These are phyloP conservation scores for Rhexocercosporidium sp. DNA, from an alignment of 2,329 filamentous ascomycete species.

Conservation along the genomic window DNA sequence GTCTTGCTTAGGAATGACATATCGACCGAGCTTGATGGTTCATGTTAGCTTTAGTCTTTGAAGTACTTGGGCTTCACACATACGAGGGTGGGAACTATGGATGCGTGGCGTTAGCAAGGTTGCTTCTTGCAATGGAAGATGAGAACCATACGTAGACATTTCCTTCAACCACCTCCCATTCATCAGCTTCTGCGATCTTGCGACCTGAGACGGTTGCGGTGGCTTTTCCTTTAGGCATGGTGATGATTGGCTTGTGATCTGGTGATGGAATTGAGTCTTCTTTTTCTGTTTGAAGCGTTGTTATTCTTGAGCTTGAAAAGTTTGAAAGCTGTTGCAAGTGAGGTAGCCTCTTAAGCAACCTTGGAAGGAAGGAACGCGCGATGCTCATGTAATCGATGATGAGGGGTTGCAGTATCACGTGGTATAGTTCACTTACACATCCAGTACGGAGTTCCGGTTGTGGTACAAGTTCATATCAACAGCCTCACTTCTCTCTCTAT, in stretches of 20 bases:
- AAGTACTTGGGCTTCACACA: constrained; percentile 19
- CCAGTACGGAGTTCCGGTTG: neutral
- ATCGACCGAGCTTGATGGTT: constrained; percentile 44
- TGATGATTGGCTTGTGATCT: constrained; percentile 31
- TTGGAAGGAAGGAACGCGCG: neutral
- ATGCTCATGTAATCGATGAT: constrained; percentile 14
- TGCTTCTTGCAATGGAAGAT: constrained; percentile 3
- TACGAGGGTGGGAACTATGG: constrained; percentile 45
- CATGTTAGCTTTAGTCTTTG: neutral
- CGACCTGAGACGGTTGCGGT: constrained; percentile 40
- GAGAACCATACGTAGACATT: constrained; percentile 51
- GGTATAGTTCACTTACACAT: neutral
- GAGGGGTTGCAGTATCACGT: constrained; percentile 6
- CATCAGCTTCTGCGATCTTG: constrained; percentile 51
- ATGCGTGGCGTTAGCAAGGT: constrained; percentile 26
- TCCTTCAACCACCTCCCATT: constrained; percentile 53
- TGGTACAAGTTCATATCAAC: neutral
- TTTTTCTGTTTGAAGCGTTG: neutral
- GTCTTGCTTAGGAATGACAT: constrained; percentile 48
- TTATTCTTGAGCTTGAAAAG: neutral
- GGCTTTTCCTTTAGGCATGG: constrained; percentile 49
- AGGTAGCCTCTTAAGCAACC: neutral
- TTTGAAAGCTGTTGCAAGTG: neutral
- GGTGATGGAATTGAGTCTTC: neutral
- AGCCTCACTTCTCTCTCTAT: neutral